Base-by-base conservation (phyloP, 306 rosid genomes). In the Cicer judaicum region DNA sequence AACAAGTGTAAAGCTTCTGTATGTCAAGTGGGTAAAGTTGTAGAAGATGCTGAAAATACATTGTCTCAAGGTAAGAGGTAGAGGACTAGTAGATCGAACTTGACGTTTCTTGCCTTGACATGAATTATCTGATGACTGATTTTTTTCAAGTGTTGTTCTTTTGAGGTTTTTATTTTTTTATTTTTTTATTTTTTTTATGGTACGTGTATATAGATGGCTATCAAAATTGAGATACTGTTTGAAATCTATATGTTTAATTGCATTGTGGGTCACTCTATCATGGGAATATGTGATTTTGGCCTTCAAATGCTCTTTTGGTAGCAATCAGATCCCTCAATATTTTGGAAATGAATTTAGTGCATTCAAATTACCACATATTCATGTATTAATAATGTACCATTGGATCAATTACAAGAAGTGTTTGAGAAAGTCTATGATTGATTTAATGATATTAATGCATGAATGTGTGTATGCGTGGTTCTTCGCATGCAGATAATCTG, bases 11-110 rank as follows among this genome's bases (percentile, higher is more conserved):
- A 53, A 74, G 70, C 79, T 48, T 80, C 89, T 55, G 79, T 84
- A 34, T 79, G 36, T 63, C 73, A 79, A 70, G 66, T 84, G 82
- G 84, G 87, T 64, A 87, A 83, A 83, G 75, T 89, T 44, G 85
- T 86, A 68, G 92, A 89, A 78, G 96, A 88, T 65, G 84, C 82
- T 72, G 91, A 89, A 77, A 88, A 46, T 75, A 38, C 73, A 74
- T 54, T 87, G 70, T 84, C 82, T 80, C 98, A 85, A 87, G 98
- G 98, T 93, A 85, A 84, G 83, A 52, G 24, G 48, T 84, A 84
- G 83, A 52, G 24, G 48, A 19, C 63, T 38, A 69, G 54, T 24
- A 40, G 54, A 64, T 68, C 21, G 71, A 18, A 68, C 56, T 76
- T 13, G 14, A 48, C 38, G 61, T 64, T 70, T 46, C 71, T 41